Conservation (phyloP, 176 grass and related monocot genomes). For the Bolboschoenus planiculmis region DNA sequence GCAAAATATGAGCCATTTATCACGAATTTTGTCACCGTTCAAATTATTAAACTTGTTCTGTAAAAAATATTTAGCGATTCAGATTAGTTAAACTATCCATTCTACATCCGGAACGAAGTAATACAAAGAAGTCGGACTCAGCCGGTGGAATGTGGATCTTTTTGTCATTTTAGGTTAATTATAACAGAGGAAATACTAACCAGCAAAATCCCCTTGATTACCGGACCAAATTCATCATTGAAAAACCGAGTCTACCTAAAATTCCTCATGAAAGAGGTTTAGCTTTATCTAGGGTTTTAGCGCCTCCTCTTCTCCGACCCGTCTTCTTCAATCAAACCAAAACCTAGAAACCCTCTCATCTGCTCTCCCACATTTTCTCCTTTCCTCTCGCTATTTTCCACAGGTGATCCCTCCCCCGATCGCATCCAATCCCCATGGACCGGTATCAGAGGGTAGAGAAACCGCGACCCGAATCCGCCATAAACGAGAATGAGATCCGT, state of each 20-base stretch:
- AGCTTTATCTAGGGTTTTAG: constrained; percentile 76
- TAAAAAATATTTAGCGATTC: no score
- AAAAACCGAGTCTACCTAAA: constrained; percentile 20
- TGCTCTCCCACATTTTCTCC: neutral
- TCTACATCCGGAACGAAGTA: no score
- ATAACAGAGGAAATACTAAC: neutral
- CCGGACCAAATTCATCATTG: neutral
- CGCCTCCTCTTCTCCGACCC: constrained; percentile 11
- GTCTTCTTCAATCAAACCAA: constrained; percentile 11
- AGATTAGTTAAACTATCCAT: no score
- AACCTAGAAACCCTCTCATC: neutral
- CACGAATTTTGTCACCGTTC: no score
- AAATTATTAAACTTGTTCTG: no score
- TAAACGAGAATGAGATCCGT: constrained; percentile 96
- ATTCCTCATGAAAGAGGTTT: neutral
- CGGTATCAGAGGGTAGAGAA: constrained; percentile 90
- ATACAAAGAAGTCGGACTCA: no score
- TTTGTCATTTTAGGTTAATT: no score
- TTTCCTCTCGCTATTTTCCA: neutral
- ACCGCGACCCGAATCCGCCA: constrained; percentile 75
- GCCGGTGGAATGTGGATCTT: no score
- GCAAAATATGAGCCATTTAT: no score
- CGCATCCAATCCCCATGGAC: constrained; percentile 49
- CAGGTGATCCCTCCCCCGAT: neutral
- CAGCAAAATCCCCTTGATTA: neutral